phyloP scores from a whole-genome alignment of 176 grass and related monocot species.

The Miscanthus lutarioriparius region DNA sequence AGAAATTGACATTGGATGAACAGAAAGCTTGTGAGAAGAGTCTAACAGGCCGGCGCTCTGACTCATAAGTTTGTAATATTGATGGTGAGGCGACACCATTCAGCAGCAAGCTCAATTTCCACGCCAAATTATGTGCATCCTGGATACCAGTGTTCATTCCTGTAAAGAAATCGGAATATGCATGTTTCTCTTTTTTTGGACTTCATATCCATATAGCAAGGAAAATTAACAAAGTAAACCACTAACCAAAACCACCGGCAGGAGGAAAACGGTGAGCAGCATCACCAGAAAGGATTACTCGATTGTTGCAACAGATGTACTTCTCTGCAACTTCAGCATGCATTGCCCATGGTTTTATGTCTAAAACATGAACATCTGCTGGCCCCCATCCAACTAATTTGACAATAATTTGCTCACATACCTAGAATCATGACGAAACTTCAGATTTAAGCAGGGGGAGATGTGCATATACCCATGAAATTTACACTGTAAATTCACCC shows the following conservation, averaged over 20 bases:
- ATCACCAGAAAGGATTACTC: conserved; percentile 85
- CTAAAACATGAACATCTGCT: conserved; percentile 69
- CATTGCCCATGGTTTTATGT: conserved; percentile 96
- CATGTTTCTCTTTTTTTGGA: conserved; percentile 2
- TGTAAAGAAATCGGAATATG: conserved; percentile 42
- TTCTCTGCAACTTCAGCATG: conserved; percentile 97
- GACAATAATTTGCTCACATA: conserved; percentile 83
- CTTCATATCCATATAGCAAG: not conserved
- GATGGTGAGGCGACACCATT: conserved; percentile 61
- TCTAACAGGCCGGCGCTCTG: conserved; percentile 79
- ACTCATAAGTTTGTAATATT: conserved; percentile 82
- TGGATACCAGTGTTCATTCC: conserved; percentile 99
- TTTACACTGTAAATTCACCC: not conserved
- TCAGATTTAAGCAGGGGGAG: not conserved
- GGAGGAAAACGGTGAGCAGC: conserved; percentile 92
- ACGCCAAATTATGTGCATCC: conserved; percentile 93
- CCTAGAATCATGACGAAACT: conserved; percentile 42
- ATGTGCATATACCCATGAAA: conserved; percentile 22
- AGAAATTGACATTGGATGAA: conserved; percentile 12
- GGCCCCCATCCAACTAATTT: conserved; percentile 84
- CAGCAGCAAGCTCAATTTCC: conserved; percentile 72
- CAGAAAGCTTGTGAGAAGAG: conserved; percentile 33
- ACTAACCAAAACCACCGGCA: conserved; percentile 91
- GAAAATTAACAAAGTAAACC: conserved; percentile 7
- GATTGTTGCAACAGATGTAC: conserved; percentile 63